Evolutionary conservation across 345 rosid species (phyloP).

Genomic region (Acer saccharum): DNA sequence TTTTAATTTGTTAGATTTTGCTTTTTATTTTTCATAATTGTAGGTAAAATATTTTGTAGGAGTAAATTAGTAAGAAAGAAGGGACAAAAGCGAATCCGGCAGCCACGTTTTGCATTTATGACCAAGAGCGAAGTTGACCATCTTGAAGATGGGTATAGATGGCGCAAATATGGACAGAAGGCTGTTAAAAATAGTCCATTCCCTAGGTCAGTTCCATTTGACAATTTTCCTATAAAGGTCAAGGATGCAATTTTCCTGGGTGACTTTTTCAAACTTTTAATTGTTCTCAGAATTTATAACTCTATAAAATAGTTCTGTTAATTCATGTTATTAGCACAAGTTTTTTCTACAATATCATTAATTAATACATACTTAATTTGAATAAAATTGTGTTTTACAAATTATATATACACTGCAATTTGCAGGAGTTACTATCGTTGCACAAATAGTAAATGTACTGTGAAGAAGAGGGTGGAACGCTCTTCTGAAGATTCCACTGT

Average conservation of each 20-base stretch:
- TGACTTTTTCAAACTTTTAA: too few species aligned
- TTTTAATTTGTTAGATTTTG: constrained; percentile 6
- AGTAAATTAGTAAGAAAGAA: constrained; percentile 61
- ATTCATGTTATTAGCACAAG: neutral
- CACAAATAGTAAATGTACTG: constrained; percentile 88
- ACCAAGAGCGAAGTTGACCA: constrained; percentile 95
- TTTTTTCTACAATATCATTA: neutral
- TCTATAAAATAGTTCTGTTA: neutral
- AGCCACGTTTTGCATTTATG: constrained; percentile 89
- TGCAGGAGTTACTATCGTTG: constrained; percentile 96
- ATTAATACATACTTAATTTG: neutral
- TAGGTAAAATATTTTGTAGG: constrained; percentile 52
- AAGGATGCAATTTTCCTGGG: neutral
- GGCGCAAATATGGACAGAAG: constrained; percentile 91
- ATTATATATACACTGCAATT: neutral
- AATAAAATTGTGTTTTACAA: neutral
- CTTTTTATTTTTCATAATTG: constrained; percentile 27
- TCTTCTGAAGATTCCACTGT: constrained; percentile 79
- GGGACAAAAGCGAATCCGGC: constrained; percentile 80
- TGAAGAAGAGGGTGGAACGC: constrained; percentile 96
- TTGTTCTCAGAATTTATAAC: neutral
- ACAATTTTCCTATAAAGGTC: neutral
- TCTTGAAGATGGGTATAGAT: constrained; percentile 95
- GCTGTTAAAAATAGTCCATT: constrained; percentile 93
- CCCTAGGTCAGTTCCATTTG: constrained; percentile 58